Evolutionary conservation across 768 basidiomycete genomes (phyloP).

Genomic region (Boletus speciosus): DNA sequence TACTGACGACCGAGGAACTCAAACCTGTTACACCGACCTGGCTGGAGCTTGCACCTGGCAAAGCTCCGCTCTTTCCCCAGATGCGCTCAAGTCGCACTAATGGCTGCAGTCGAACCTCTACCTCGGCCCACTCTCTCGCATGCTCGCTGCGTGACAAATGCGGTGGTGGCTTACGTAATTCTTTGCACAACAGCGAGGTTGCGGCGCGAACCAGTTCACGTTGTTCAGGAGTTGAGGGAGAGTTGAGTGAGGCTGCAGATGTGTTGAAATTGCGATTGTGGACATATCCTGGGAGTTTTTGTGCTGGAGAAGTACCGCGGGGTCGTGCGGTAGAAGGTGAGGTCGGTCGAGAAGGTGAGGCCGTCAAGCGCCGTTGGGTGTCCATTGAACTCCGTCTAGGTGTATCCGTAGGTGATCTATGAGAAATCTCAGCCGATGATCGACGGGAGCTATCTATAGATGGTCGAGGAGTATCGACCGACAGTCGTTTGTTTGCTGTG

Average conservation of each 20-base stretch:
- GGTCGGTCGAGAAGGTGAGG: constrained; percentile 35
- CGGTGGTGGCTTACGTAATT: constrained; percentile 58
- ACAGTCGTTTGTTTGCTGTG: constrained; percentile 27
- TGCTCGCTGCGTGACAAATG: constrained; percentile 52
- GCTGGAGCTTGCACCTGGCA: constrained; percentile 41
- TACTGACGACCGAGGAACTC: constrained; percentile 38
- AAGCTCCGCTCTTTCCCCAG: constrained; percentile 64
- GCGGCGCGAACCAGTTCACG: constrained; percentile 69
- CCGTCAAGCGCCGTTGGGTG: constrained; percentile 21
- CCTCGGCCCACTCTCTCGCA: constrained; percentile 66
- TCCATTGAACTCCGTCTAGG: constrained; percentile 22
- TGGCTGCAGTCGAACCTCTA: constrained; percentile 60
- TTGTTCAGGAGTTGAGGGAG: constrained; percentile 51
- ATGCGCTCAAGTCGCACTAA: constrained; percentile 68
- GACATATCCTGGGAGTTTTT: constrained; percentile 39
- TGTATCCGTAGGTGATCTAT: constrained; percentile 30
- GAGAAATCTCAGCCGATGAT: constrained; percentile 38
- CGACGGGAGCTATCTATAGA: constrained; percentile 33
- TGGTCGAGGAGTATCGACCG: constrained; percentile 23
- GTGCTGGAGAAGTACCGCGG: constrained; percentile 46
- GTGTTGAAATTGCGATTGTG: constrained; percentile 57
- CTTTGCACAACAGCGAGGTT: constrained; percentile 60
- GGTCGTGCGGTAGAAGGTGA: constrained; percentile 44
- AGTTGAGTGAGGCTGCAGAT: constrained; percentile 53
- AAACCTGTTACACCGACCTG: constrained; percentile 32